phyloP scores from a whole-genome alignment of 2,329 filamentous ascomycete species.

The Fusarium annulatum region DNA sequence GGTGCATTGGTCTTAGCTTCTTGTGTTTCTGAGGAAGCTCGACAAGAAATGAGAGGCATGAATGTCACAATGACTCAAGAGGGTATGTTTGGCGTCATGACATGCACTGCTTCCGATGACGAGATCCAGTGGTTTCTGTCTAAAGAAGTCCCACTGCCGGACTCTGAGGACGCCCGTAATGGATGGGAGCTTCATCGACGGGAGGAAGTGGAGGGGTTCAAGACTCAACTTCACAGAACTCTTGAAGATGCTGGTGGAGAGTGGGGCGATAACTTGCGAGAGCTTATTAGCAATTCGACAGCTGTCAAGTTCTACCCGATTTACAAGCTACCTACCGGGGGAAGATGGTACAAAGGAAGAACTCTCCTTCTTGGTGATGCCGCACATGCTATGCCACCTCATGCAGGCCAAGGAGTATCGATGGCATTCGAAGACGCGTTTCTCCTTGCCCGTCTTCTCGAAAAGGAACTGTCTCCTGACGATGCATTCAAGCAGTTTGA shows the following conservation, averaged over 20 bases:
- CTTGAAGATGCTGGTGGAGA: neutral
- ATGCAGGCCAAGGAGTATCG: neutral
- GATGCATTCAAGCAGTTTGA: neutral
- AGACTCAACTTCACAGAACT: neutral
- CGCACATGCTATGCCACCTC: neutral
- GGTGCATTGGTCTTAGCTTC: neutral
- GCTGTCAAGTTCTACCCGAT: neutral
- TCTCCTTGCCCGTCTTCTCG: neutral
- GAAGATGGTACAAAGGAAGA: neutral
- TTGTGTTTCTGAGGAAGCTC: neutral
- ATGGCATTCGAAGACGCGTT: conserved; percentile 2
- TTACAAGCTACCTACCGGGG: neutral
- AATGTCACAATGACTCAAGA: conserved; percentile 1
- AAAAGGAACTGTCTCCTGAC: neutral
- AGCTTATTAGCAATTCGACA: neutral
- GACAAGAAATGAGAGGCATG: neutral
- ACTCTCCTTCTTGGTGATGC: neutral
- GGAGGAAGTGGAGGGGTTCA: neutral
- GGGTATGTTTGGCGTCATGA: neutral
- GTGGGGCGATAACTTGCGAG: neutral
- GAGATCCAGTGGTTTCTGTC: conserved; percentile 1
- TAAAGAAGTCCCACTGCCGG: neutral
- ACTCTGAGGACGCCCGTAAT: neutral
- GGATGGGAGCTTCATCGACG: neutral
- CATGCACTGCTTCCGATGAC: neutral